phyloP scores from a whole-genome alignment of 257 asterid species.

The Jasminum sambac region DNA sequence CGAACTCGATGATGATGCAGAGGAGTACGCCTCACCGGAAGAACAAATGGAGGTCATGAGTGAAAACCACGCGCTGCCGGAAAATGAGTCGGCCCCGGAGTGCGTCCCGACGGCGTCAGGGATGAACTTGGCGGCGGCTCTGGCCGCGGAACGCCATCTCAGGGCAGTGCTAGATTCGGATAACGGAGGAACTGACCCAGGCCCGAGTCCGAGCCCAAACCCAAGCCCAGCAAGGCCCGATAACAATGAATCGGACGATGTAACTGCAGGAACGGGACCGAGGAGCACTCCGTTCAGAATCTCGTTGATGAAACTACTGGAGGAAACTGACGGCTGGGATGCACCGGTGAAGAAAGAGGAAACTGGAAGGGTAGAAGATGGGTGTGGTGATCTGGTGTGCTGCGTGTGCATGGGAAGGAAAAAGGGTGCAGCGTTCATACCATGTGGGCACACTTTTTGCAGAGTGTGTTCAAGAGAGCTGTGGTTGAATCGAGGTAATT shows the following conservation, averaged over 20 bases:
- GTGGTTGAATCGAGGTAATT: slow-evolving; percentile 82
- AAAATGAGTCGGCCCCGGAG: slow-evolving; percentile 28
- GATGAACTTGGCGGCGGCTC: slow-evolving; percentile 83
- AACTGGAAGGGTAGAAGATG: slow-evolving; percentile 1
- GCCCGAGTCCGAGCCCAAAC: slow-evolving; percentile 36
- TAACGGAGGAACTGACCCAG: background rate
- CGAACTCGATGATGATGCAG: slow-evolving; percentile 39
- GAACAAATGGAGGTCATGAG: slow-evolving; percentile 18
- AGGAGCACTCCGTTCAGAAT: slow-evolving; percentile 50
- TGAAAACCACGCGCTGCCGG: slow-evolving; percentile 23
- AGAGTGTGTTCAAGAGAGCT: slow-evolving; percentile 89
- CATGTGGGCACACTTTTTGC: slow-evolving; percentile 97
- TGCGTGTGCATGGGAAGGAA: slow-evolving; percentile 97
- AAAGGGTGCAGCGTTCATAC: slow-evolving; percentile 89
- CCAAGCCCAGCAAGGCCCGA: slow-evolving; percentile 28
- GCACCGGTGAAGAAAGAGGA: slow-evolving; percentile 30
- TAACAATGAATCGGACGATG: background rate
- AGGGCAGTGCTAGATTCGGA: slow-evolving; percentile 55
- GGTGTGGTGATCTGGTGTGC: slow-evolving; percentile 62
- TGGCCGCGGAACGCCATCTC: slow-evolving; percentile 75
- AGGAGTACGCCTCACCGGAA: slow-evolving; percentile 27
- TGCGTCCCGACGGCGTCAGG: slow-evolving; percentile 50
- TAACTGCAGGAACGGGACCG: slow-evolving; percentile 15
- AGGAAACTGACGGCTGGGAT: slow-evolving; percentile 69
- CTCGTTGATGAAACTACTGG: slow-evolving; percentile 83